These are phyloP conservation scores for Guyanaporus albipodus DNA, from an alignment of 768 basidiomycete genomes.

Conservation along the genomic window DNA sequence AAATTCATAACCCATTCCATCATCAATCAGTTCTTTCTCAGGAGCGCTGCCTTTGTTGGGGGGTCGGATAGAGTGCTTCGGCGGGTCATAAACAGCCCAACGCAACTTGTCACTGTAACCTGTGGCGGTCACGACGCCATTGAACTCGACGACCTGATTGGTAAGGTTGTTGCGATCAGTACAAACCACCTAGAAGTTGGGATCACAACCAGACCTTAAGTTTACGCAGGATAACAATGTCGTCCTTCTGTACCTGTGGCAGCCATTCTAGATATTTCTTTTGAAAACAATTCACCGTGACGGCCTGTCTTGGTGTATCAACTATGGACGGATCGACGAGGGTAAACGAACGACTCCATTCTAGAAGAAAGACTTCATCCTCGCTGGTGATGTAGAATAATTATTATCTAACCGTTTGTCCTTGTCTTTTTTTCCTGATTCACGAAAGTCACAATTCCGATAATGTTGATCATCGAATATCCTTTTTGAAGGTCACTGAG, in stretches of 20 bases:
- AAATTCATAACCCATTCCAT: conserved; percentile 38
- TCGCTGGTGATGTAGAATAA: neutral
- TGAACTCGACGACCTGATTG: conserved; percentile 33
- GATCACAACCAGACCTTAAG: conserved; percentile 41
- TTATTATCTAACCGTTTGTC: conserved; percentile 25
- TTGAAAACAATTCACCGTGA: conserved; percentile 51
- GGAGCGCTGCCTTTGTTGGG: conserved; percentile 38
- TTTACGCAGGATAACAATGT: conserved; percentile 48
- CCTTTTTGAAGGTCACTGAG: conserved; percentile 12
- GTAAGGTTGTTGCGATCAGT: neutral
- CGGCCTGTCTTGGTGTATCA: conserved; percentile 18
- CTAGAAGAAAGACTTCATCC: conserved; percentile 29
- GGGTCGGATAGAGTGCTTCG: conserved; percentile 35
- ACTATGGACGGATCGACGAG: conserved; percentile 52
- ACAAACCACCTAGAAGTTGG: neutral
- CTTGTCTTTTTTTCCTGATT: conserved; percentile 14
- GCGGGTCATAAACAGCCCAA: conserved; percentile 54
- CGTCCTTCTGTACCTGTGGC: conserved; percentile 44
- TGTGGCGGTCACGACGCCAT: conserved; percentile 33
- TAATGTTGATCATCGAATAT: conserved; percentile 25
- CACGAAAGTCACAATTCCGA: conserved; percentile 28
- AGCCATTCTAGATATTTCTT: conserved; percentile 45
- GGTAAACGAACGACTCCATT: conserved; percentile 41
- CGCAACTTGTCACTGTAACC: conserved; percentile 46
- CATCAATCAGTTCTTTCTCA: conserved; percentile 26